These are phyloP conservation scores for Aspergillus transmontanensis DNA, from an alignment of 2,329 filamentous ascomycete genomes.

Conservation along the genomic window DNA sequence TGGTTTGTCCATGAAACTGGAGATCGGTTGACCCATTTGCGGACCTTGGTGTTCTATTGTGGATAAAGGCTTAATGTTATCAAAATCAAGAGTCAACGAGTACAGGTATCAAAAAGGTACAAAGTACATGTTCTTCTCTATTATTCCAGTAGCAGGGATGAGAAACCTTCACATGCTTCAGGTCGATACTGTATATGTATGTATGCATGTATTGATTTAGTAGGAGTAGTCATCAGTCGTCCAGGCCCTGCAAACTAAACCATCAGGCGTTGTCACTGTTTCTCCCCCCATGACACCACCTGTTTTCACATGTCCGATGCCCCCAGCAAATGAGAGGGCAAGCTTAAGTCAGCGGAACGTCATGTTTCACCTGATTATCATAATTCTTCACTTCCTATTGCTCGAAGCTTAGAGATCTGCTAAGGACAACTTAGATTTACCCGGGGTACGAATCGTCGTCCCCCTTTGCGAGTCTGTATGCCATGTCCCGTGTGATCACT, in stretches of 20 bases:
- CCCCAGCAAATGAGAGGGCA: conserved; percentile 8
- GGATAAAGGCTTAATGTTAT: background rate
- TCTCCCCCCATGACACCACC: background rate
- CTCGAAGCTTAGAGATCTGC: background rate
- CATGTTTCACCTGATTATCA: conserved; percentile 1
- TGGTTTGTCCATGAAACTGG: conserved; percentile 21
- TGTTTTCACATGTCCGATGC: conserved; percentile 11
- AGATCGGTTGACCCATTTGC: background rate
- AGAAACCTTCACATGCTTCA: conserved; percentile 17
- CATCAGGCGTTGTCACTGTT: background rate
- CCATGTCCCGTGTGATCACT: background rate
- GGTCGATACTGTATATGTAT: background rate
- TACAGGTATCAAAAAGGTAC: background rate
- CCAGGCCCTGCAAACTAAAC: background rate
- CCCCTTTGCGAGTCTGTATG: no score
- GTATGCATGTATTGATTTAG: background rate
- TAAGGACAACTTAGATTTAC: background rate
- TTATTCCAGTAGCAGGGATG: background rate
- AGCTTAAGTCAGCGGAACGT: conserved; percentile 15
- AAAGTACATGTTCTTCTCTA: background rate
- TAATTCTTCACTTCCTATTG: background rate
- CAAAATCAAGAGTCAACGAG: background rate
- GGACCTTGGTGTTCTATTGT: background rate
- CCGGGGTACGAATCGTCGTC: background rate
- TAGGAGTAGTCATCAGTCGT: background rate